These are phyloP conservation scores for Blumeriella jaapii DNA, from an alignment of 2,329 filamentous ascomycete species.

Conservation along the genomic window DNA sequence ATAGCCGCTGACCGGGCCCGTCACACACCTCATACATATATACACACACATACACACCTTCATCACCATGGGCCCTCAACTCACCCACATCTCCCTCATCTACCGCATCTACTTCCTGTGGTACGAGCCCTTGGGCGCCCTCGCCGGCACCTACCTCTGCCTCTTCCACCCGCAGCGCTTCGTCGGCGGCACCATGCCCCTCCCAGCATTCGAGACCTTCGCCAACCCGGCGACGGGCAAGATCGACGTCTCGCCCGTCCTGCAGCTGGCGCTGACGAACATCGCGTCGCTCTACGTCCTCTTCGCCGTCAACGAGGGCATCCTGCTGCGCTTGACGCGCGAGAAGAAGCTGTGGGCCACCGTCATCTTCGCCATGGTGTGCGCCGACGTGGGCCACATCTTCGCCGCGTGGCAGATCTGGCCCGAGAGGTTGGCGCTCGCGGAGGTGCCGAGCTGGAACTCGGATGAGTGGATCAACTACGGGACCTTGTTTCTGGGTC, in stretches of 20 bases:
- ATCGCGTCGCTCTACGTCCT: constrained; percentile 25
- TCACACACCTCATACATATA: too few relatives aligned
- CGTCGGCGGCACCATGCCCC: constrained; percentile 17
- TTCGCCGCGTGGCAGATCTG: constrained; percentile 28
- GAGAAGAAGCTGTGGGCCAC: constrained; percentile 25
- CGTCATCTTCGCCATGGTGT: constrained; percentile 18
- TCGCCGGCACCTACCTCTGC: constrained; percentile 18
- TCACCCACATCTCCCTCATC: constrained; percentile 11
- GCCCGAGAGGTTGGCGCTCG: constrained; percentile 13
- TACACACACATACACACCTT: background rate
- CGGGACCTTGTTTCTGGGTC: constrained; percentile 25
- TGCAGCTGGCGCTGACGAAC: constrained; percentile 22
- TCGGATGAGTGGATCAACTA: constrained; percentile 30
- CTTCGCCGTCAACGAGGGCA: constrained; percentile 25
- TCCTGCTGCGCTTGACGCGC: constrained; percentile 22
- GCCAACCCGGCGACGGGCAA: constrained; percentile 11
- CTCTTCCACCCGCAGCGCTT: constrained; percentile 13
- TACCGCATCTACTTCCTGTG: constrained; percentile 23
- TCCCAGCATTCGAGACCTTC: constrained; percentile 8
- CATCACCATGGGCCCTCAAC: background rate
- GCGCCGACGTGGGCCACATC: constrained; percentile 25
- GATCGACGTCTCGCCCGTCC: constrained; percentile 15
- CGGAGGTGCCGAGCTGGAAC: constrained; percentile 26
- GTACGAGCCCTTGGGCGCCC: constrained; percentile 19
- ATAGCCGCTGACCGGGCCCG: too few relatives aligned